Base-by-base conservation (phyloP, 2,329 filamentous ascomycete genomes). In the Fusarium sp. region DNA sequence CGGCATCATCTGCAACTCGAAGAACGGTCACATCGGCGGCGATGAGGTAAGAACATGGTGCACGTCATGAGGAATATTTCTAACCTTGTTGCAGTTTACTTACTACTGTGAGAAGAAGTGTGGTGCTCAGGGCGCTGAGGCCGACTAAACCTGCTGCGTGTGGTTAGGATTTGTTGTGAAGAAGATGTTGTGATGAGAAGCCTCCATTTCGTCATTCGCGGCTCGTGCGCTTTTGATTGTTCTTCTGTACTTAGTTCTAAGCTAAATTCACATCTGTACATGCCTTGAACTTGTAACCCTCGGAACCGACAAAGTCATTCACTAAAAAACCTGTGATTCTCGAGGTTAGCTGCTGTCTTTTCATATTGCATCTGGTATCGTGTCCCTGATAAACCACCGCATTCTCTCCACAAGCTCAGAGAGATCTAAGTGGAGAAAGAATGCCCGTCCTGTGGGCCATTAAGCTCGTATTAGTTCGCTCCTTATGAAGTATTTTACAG, bases 21-120 rank as follows among this genome's bases (percentile, higher is more conserved):
- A 23, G 29, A 25, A 34, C 31, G 50, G 50, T 2, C 50, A 53
- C 20, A 53, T 53, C 16, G 50, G 50, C 23, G 50, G 50, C 1
- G 50, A 53, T n/a, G 50, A 53, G 31, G 50, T 53, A 36, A 53
- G 31, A 34, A 13, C 23, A 11, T 7, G 5, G 8, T 20, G 18
- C 2, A 13, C 7, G 3, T 16, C 6, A 10, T 6, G 13, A n/a
- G 18, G 13, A 53, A 31, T 3, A 4, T 14, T 7, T 53, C 18
- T 59, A 23, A 59, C 42, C 1, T n/a, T 29, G 8, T 3, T 18
- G 9, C 8, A 51, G 57, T 51, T 59, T 8, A 40, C 44, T n/a
- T 59, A 53, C n/a, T 59, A 59, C 33, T 59, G 57, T 3, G 46
- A 40, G 20, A 18, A 53, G 33, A 40, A 53, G 44, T 59, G 57